These are phyloP conservation scores for Aspergillus sp. DNA, from an alignment of 2,329 filamentous ascomycete species.

Conservation along the genomic window DNA sequence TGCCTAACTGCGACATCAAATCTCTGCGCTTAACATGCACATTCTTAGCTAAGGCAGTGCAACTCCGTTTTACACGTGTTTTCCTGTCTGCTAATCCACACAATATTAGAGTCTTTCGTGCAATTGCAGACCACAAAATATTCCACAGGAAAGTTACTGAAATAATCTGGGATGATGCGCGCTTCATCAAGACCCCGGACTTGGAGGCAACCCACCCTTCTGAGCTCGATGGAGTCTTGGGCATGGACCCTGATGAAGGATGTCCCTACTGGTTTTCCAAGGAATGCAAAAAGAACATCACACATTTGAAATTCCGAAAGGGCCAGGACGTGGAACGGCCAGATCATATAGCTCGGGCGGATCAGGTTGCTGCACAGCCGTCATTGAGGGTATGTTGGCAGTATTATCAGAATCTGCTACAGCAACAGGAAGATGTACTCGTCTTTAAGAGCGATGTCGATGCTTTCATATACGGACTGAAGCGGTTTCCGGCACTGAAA, in stretches of 20 bases:
- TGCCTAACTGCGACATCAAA: conserved; percentile 23
- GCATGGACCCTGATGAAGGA: not conserved
- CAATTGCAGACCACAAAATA: conserved; percentile 31
- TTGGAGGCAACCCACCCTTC: not conserved
- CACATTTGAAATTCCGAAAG: conserved; percentile 4
- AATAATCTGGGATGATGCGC: conserved; percentile 32
- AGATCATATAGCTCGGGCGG: conserved; percentile 3
- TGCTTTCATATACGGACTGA: conserved; percentile 29
- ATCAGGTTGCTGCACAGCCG: conserved; percentile 7
- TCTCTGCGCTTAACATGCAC: conserved; percentile 20
- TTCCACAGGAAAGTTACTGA: conserved; percentile 30
- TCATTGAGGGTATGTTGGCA: conserved; percentile 22
- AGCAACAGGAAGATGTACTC: conserved; percentile 28
- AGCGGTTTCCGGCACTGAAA: conserved; percentile 30
- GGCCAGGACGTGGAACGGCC: conserved; percentile 1
- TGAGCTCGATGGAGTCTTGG: no score
- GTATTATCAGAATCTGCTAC: conserved; percentile 28
- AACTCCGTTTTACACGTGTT: conserved; percentile 28
- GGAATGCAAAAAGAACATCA: conserved; percentile 8
- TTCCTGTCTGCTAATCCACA: conserved; percentile 39
- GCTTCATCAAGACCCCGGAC: conserved; percentile 1
- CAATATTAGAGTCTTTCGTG: conserved; percentile 33
- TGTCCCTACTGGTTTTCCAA: conserved; percentile 11
- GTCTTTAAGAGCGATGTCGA: conserved; percentile 19
- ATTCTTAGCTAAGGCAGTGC: conserved; percentile 5